Percentiles rank a stretch among this genome's conserved stretches.
Evolutionary conservation across 2,329 filamentous ascomycete genomes (phyloP).

Genomic region (Calonectria pseudoreteaudii): DNA sequence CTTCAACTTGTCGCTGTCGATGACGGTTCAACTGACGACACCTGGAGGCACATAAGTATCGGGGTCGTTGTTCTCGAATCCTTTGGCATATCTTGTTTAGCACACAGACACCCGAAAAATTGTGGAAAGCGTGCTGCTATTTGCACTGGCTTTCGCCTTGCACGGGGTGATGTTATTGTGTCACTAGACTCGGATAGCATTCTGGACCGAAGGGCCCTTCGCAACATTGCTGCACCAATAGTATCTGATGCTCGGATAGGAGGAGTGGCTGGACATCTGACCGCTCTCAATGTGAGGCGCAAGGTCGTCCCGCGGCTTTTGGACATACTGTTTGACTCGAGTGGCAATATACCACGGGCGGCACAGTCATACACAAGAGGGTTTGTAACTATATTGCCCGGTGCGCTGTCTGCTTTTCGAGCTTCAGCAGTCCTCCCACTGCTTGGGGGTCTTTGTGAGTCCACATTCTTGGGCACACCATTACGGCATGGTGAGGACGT

Average conservation of each 20-base stretch:
- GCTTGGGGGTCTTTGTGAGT: neutral
- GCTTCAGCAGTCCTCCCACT: neutral
- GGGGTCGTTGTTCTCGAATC: neutral
- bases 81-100: neutral
- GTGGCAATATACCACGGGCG: neutral
- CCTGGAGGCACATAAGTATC: neutral
- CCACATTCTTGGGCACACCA: neutral
- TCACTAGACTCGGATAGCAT: neutral
- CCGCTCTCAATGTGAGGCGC: neutral
- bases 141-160: neutral
- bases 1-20: neutral
- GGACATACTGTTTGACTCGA: neutral
- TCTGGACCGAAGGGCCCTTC: neutral
- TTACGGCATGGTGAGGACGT: neutral
- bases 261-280: neutral
- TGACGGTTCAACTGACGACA: neutral
- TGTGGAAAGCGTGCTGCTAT: neutral
- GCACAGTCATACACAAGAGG: neutral
- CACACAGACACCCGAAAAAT: neutral
- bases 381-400: neutral
- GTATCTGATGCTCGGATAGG: neutral
- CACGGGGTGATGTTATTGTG: neutral
- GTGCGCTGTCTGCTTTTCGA: neutral
- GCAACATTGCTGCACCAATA: neutral
- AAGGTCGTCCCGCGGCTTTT: neutral